A percentile compares a stretch with the other conserved stretches of the same genome.
phyloP scores from a whole-genome alignment of 768 basidiomycete genomes.

The Suillus discolor region DNA sequence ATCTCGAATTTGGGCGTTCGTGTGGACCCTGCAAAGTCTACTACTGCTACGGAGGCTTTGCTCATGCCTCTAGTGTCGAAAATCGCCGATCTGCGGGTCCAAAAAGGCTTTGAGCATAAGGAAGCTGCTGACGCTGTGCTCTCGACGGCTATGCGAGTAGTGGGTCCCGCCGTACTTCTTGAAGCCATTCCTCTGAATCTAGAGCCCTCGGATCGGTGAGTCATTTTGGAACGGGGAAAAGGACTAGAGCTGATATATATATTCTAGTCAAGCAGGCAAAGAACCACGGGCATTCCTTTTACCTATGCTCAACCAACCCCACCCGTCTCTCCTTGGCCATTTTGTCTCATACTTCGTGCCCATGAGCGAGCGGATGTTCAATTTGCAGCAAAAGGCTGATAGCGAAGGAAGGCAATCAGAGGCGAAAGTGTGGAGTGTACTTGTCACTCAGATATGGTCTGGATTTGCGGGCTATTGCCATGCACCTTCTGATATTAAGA shows the following conservation, averaged over 20 bases:
- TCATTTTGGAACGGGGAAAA: slow-evolving; percentile 11
- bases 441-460: slow-evolving; percentile 92
- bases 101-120: slow-evolving; percentile 88
- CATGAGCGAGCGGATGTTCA: slow-evolving; percentile 90
- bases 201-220: slow-evolving; percentile 77
- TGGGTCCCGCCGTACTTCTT: slow-evolving; percentile 84
- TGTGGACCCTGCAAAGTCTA: slow-evolving; percentile 38
- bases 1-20: slow-evolving; percentile 62
- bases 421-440: slow-evolving; percentile 93
- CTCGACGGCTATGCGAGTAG: slow-evolving; percentile 76
- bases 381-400: slow-evolving; percentile 81
- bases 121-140: slow-evolving; percentile 83
- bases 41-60: slow-evolving; percentile 68
- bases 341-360: slow-evolving; percentile 93
- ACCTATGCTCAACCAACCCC: slow-evolving; percentile 79
- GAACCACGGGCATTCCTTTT: slow-evolving; percentile 93
- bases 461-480: slow-evolving; percentile 92
- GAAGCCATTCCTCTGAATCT: slow-evolving; percentile 81
- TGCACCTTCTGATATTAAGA: slow-evolving; percentile 70
- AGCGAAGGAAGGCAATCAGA: slow-evolving; percentile 74
- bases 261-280: slow-evolving; percentile 59
- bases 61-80: slow-evolving; percentile 69
- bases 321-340: slow-evolving; percentile 80
- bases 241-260: slow-evolving; percentile 12
- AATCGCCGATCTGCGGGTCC: slow-evolving; percentile 71